Base-by-base conservation (phyloP, 139 green algal species). In the Spirogloea muscicola region DNA sequence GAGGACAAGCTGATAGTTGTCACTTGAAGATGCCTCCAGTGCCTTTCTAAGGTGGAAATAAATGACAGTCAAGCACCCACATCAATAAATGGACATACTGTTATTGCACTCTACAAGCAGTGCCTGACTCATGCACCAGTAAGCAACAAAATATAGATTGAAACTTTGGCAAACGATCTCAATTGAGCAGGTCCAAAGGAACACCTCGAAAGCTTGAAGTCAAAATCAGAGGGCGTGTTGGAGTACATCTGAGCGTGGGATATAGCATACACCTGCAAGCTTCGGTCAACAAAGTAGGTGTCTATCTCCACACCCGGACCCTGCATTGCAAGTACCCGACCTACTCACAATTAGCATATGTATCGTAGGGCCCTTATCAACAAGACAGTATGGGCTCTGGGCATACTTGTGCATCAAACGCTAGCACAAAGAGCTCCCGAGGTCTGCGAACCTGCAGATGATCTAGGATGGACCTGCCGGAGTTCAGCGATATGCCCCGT, bases 401-500 rank as follows among this genome's bases (percentile, higher is more conserved):
- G 16, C 21, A 16, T 65, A 18, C 21, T 16, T 65, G 18, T 65
- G 25, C 16, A 16, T 18, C 16, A 51, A 21, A 18, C 13, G 16
- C 13, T 10, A 6, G 13, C 7, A 6, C 29, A 27, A 7, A 60
- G 58, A 60, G 10, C 38, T n/a, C 38, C 16, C 21, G 21, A n/a
- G 58, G 60, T 21, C 6, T 3, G 44, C n/a, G 29, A 4, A 80
- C 72, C 51, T 74, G 49, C 43, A 88, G 49, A 42, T 88, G 83
- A 60, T 88, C 83, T 3, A 88, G 39, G 3, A 77, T 13, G n/a
- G 64, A 75, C 3, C 83, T 37, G 6, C 83, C 83, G 9, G 61
- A 84, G 44, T 88, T 87, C 18, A 88, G 83, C 3, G 83, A 88
- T 36, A 88, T 88, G 1, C 84, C 83, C 3, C 83, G 58, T 51